These are phyloP conservation scores for Pseudonitzschia multistriata DNA, from an alignment of 108 stramenopile genomes.

Conservation along the genomic window DNA sequence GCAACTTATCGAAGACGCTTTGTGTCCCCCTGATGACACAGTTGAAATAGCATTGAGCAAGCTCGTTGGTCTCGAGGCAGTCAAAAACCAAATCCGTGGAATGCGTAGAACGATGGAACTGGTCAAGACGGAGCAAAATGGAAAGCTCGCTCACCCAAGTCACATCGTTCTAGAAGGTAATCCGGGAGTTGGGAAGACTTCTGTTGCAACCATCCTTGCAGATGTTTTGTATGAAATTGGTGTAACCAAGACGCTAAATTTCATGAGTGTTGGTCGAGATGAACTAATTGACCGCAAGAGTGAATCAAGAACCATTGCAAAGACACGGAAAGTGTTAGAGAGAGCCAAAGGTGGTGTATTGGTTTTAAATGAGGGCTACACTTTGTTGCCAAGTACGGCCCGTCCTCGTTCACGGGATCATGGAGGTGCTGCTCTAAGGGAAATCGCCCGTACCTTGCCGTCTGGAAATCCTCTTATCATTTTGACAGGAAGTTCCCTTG, in stretches of 20 bases:
- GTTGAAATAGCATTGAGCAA: slow-evolving; percentile 65
- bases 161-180: slow-evolving; percentile 85
- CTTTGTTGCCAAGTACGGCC: slow-evolving; percentile 70
- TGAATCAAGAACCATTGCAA: slow-evolving; percentile 74
- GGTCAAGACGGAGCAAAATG: slow-evolving; percentile 33
- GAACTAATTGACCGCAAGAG: slow-evolving; percentile 78
- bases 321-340: slow-evolving; percentile 66
- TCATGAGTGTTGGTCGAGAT: slow-evolving; percentile 56
- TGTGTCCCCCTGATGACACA: slow-evolving; percentile 80
- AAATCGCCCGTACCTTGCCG: slow-evolving; percentile 62
- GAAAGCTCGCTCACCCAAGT: slow-evolving; percentile 42
- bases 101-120: slow-evolving; percentile 81
- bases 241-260: slow-evolving; percentile 51
- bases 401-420: slow-evolving; percentile 79
- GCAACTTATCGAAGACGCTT: slow-evolving; percentile 76
- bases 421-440: slow-evolving; percentile 78
- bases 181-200: slow-evolving; percentile 90
- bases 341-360: slow-evolving; percentile 78
- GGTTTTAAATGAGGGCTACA: slow-evolving; percentile 81
- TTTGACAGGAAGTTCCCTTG: slow-evolving; percentile 65
- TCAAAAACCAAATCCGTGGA: slow-evolving; percentile 83
- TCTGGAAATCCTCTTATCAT: slow-evolving; percentile 72
- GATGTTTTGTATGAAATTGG: slow-evolving; percentile 77
- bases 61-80: slow-evolving; percentile 74
- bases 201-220: slow-evolving; percentile 71